Conservation (phyloP, 2,329 filamentous ascomycete species). For the Microsporum canis region DNA sequence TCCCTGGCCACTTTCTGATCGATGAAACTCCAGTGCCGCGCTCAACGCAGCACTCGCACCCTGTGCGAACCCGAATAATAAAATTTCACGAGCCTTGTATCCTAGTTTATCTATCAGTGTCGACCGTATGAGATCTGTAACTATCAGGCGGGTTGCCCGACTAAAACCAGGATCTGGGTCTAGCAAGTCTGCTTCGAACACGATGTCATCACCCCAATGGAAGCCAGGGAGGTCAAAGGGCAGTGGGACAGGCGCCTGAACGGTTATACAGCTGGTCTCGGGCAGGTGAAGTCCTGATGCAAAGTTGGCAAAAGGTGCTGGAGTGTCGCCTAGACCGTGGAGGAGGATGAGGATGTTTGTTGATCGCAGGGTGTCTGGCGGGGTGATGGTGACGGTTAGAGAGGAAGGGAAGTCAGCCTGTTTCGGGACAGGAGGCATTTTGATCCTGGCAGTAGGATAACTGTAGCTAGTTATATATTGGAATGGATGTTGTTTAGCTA, state of each 20-base stretch:
- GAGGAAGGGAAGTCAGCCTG: conserved; percentile 37
- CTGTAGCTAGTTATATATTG: background rate
- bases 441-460: background rate
- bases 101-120: conserved; percentile 47
- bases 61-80: conserved; percentile 58
- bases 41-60: conserved; percentile 53
- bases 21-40: conserved; percentile 38
- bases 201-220: conserved; percentile 59
- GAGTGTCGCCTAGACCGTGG: conserved; percentile 72
- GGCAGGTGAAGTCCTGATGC: conserved; percentile 60
- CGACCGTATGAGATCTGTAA: conserved; percentile 41
- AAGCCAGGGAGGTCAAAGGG: conserved; percentile 57
- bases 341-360: conserved; percentile 70
- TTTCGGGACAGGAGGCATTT: conserved; percentile 26
- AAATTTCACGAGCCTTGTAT: conserved; percentile 48
- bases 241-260: conserved; percentile 59
- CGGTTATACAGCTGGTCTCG: conserved; percentile 61
- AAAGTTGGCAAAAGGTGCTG: conserved; percentile 56
- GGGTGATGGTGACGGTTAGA: conserved; percentile 31
- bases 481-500: too few species aligned
- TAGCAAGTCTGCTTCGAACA: conserved; percentile 45
- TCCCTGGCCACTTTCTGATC: conserved; percentile 7
- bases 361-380: conserved; percentile 37
- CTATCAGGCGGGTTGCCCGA: conserved; percentile 38
- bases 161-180: conserved; percentile 53